Evolutionary conservation across 441 rosid genomes (phyloP).

Genomic region (Kokia cookei): DNA sequence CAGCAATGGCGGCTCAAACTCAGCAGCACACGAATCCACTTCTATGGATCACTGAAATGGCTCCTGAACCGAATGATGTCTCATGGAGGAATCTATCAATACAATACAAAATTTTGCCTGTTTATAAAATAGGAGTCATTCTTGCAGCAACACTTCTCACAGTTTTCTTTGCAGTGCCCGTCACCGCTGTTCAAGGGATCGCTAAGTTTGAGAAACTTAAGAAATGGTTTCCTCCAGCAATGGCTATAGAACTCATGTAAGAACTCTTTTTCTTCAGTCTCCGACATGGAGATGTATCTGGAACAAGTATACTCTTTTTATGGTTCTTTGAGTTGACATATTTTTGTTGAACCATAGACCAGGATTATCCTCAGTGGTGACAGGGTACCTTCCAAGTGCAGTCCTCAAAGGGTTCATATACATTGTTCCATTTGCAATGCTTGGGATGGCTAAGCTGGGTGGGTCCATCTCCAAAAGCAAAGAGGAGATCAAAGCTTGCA

Average conservation of each 20-base stretch:
- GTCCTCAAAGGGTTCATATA: slow-evolving; percentile 79
- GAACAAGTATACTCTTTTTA: neutral
- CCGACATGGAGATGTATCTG: neutral
- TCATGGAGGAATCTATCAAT: slow-evolving; percentile 70
- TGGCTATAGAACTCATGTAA: slow-evolving; percentile 78
- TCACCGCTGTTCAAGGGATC: slow-evolving; percentile 93
- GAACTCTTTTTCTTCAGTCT: slow-evolving; percentile 9
- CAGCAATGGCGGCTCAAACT: slow-evolving; percentile 71
- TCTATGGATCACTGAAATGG: slow-evolving; percentile 65
- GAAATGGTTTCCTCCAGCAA: slow-evolving; percentile 89
- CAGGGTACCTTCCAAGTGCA: slow-evolving; percentile 92
- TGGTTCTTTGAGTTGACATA: slow-evolving; percentile 2
- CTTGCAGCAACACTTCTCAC: slow-evolving; percentile 73
- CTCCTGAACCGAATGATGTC: slow-evolving; percentile 87
- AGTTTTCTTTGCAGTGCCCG: slow-evolving; percentile 81
- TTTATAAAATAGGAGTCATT: slow-evolving; percentile 57
- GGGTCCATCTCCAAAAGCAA: slow-evolving; percentile 77
- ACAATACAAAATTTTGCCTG: slow-evolving; percentile 44
- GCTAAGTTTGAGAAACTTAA: slow-evolving; percentile 80
- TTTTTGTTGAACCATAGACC: slow-evolving; percentile 46
- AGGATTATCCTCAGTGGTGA: slow-evolving; percentile 78
- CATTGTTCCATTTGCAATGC: slow-evolving; percentile 71
- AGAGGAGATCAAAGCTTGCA: slow-evolving; percentile 86
- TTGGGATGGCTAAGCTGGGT: slow-evolving; percentile 56
- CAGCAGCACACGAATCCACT: slow-evolving; percentile 81